Base-by-base conservation (phyloP, 257 asterid genomes). In the Lycium ferocissimum region DNA sequence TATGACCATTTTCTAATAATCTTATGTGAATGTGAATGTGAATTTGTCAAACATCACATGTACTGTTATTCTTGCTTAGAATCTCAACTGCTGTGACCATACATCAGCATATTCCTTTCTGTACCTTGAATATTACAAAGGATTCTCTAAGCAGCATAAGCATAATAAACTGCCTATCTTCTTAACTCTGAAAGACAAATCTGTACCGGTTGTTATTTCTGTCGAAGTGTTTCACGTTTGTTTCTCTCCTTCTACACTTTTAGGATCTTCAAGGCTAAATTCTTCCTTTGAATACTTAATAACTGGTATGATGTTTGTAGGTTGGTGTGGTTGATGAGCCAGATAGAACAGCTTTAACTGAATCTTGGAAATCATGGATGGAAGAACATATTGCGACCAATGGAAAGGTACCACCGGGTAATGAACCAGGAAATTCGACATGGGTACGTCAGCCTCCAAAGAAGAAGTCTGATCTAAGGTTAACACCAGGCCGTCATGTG, bases 311-410 rank as follows among this genome's bases (percentile, higher is more conserved):
- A 3, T 43, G 53, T 11, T 37, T 87, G 87, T 84, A 95, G 98
- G 91, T 92, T 83, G 96, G 93, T 37, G 90, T 94, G 59, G 92
- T 95, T 22, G 98, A 91, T 83, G 93, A 92, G 12, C 94, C 96
- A 2, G 94, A 93, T 56, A 93, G 94, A 87, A 87, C 88, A 53
- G 92, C 95, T 61, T 84, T 95, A 85, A 93, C 98, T 17, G 92
- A 91, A 85, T 97, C 94, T 54, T 95, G 98, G 99, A 96, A 95
- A 84, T 86, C 96, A 87, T 96, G 99, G 99, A 85, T 95, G 93
- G 98, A 95, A 93, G 99, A 95, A 88, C 97, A 94, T 61, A 96
- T 96, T 85, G 88, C 93, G 58, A 90, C 89, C 43, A 88, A 92
- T 0, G 98, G 98, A 59, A 96, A 95, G 86, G 94, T 96, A 67